Percentiles rank a stretch among this genome's conserved stretches.
These are phyloP conservation scores for Anthostomella pinea DNA, from an alignment of 2,329 filamentous ascomycete genomes.

Conservation along the genomic window DNA sequence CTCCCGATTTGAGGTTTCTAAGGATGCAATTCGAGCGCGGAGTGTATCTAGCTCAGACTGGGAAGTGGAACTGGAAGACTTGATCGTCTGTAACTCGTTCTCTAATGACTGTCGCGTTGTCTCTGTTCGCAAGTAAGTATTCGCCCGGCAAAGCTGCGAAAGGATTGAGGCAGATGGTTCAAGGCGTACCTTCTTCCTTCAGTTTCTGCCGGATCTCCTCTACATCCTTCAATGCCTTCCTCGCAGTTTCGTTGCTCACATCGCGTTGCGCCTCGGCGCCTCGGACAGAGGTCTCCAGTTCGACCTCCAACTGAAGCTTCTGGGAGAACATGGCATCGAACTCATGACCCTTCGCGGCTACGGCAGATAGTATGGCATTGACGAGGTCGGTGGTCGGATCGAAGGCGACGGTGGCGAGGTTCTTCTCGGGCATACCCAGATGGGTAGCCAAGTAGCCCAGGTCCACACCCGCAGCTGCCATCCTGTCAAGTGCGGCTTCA, in stretches of 20 bases:
- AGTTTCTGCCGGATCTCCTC: slow-evolving; percentile 79
- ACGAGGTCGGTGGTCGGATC: slow-evolving; percentile 78
- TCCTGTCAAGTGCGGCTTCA: slow-evolving; percentile 35
- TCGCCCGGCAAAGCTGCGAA: no score
- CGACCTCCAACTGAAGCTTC: slow-evolving; percentile 85
- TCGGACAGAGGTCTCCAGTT: slow-evolving; percentile 86
- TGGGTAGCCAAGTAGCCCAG: slow-evolving; percentile 70
- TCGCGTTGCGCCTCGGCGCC: slow-evolving; percentile 80
- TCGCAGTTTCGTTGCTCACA: slow-evolving; percentile 74
- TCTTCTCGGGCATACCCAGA: slow-evolving; percentile 64
- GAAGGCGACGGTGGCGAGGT: slow-evolving; percentile 58
- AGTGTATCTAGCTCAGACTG: slow-evolving; percentile 73
- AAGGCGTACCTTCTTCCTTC: slow-evolving; percentile 69
- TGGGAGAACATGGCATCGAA: slow-evolving; percentile 79
- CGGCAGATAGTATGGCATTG: slow-evolving; percentile 67
- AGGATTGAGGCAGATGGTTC: background rate
- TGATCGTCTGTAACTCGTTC: slow-evolving; percentile 75
- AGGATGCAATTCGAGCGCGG: slow-evolving; percentile 76
- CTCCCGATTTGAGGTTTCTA: slow-evolving; percentile 91
- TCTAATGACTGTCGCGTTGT: slow-evolving; percentile 71
- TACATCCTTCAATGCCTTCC: slow-evolving; percentile 80
- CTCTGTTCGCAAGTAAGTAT: slow-evolving; percentile 53
- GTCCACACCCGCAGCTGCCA: slow-evolving; percentile 64
- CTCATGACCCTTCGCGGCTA: slow-evolving; percentile 77
- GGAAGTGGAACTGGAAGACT: slow-evolving; percentile 70